Evolutionary conservation across 106 monocot species (phyloP), one percentile per base, ranked within the genome.

Genomic region (Dioscorea alata): DNA sequence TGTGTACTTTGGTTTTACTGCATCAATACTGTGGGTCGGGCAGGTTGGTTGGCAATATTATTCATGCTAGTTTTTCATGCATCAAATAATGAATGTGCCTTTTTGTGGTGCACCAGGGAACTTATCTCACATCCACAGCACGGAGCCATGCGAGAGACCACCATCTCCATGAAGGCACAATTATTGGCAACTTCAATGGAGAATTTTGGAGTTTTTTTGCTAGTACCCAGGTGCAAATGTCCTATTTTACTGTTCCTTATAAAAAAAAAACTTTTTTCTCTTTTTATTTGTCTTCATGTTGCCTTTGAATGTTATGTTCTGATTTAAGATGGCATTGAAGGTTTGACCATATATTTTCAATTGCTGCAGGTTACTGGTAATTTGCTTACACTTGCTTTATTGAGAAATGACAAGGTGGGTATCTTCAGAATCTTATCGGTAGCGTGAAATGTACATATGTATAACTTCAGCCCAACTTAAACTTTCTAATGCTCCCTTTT

Each of bases 141-240:
- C 82, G 80, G 7, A 75, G 77, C 70, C 83, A 92, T 92, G 92
- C 92, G 33, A 89, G 78, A 82, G 83, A 99, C 69, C 68, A 63
- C 49, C 72, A 77, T 50, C 75, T 89, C 74, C 89, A 84, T 66
- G 97, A 99, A 74, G 97, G 87, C 7, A 83, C 78, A 32, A 72
- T 87, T 68, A 81, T 99, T 67, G 97, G 97, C 16, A 68, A 68
- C 63, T 92, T 92, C 68, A 99, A 99, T 80, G 97, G 97, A 60
- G 97, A 99, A 74, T 99, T 99, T 75, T 99, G 92, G 86, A 82
- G 85, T 51, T 63, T 99, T 50, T 92, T 87, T 81, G 97, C 92
- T 63, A 76, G 86, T 73, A 84, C 82, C 17, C 92, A 99, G 86
- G 97, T 92, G 69, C 33, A 16, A 22, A 4, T 18, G 54, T 54